Percentiles rank a stretch among this genome's conserved stretches.
Evolutionary conservation across 2,329 filamentous ascomycete genomes (phyloP).

Genomic region (Beauveria bassiana): DNA sequence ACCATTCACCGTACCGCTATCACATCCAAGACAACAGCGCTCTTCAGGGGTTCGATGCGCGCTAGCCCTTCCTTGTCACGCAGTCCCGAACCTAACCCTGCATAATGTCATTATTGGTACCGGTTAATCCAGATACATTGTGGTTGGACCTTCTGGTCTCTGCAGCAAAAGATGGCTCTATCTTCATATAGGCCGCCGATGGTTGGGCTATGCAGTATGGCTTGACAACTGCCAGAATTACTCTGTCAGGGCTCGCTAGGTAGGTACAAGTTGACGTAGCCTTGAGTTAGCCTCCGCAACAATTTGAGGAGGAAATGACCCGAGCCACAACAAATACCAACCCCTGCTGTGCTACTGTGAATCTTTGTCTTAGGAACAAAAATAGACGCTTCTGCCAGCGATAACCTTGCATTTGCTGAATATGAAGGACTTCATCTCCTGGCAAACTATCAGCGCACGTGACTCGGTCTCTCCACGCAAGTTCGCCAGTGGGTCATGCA

Average conservation of each 20-base stretch:
- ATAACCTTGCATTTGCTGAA: background rate
- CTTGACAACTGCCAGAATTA: too few species aligned
- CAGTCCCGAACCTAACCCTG: background rate
- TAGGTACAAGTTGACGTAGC: too few species aligned
- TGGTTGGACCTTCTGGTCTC: background rate
- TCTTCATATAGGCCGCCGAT: too few species aligned
- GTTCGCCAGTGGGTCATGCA: background rate
- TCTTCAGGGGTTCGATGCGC: background rate
- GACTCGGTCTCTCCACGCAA: background rate
- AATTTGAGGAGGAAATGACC: too few species aligned
- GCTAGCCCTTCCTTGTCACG: too few species aligned
- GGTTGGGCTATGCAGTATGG: background rate
- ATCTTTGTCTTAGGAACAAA: background rate
- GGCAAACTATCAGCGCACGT: slow-evolving; percentile 3
- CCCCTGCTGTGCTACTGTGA: background rate
- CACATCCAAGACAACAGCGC: background rate
- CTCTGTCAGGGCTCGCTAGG: too few species aligned
- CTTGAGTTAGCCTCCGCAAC: too few species aligned
- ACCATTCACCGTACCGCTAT: background rate
- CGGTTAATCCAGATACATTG: background rate
- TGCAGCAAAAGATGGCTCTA: background rate
- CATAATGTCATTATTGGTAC: background rate
- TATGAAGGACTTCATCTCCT: background rate
- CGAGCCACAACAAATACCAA: background rate
- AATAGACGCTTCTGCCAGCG: background rate